Evolutionary conservation across 148 eudicot species (phyloP).

Genomic region (Rhododendron kiyosumense): DNA sequence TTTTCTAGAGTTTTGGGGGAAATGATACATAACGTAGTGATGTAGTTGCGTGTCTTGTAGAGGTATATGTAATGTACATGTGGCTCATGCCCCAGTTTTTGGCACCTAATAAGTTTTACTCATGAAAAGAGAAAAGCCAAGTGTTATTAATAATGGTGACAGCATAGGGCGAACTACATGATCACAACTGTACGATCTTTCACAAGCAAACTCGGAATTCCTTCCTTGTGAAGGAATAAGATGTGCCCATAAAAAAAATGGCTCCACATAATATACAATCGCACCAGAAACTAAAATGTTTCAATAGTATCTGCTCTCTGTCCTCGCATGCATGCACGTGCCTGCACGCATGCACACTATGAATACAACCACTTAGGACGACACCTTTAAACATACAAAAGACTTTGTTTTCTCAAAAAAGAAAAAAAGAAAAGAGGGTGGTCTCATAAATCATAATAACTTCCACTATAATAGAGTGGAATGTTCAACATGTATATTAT

Average conservation of each 20-base stretch:
- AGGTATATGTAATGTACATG: neutral
- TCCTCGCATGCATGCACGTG: neutral
- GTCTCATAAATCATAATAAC: neutral
- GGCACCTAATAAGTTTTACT: neutral
- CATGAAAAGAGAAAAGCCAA: neutral
- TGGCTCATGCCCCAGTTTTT: neutral
- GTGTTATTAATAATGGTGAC: neutral
- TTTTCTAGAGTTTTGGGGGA: neutral
- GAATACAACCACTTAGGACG: neutral
- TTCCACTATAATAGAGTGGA: neutral
- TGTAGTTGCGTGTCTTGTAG: neutral
- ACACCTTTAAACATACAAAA: neutral
- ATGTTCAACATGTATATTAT: neutral
- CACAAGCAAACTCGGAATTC: neutral
- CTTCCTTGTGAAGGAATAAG: neutral
- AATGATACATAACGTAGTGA: neutral
- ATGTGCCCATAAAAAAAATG: neutral
- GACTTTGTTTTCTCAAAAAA: neutral
- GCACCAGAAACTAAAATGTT: neutral
- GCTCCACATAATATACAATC: neutral
- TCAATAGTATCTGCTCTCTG: neutral
- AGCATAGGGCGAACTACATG: neutral
- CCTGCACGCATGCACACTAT: neutral
- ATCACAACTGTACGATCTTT: neutral
- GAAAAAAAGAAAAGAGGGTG: neutral